phyloP scores from a whole-genome alignment of 1,284 basidiomycete genomes.

The Leccinum pallidistipes region DNA sequence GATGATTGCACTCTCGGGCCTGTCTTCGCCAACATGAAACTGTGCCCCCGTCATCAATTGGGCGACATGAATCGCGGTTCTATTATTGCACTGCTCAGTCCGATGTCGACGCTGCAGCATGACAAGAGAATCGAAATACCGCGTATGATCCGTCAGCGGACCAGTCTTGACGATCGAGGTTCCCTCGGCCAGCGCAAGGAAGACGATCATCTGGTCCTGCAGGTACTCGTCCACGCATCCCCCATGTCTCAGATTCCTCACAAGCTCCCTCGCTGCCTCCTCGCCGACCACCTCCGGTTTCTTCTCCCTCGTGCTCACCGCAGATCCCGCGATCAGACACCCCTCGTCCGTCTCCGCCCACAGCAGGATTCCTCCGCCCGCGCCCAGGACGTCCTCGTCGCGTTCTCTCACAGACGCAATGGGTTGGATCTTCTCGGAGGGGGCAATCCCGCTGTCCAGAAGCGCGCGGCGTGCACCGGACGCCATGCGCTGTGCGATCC shows the following conservation, averaged over 20 bases:
- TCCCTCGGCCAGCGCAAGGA: constrained; percentile 68
- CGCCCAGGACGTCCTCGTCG: constrained; percentile 48
- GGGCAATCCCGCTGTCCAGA: constrained; percentile 27
- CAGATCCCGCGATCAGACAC: constrained; percentile 63
- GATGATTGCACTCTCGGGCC: constrained; percentile 41
- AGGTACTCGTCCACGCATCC: constrained; percentile 70
- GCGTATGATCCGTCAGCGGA: constrained; percentile 64
- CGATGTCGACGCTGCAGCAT: not conserved
- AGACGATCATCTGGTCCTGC: constrained; percentile 75
- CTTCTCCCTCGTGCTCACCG: constrained; percentile 52
- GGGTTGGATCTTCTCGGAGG: constrained; percentile 35
- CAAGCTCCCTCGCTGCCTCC: constrained; percentile 56
- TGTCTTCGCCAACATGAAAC: constrained; percentile 50
- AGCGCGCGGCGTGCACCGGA: constrained; percentile 49
- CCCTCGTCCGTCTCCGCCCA: constrained; percentile 70
- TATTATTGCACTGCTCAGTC: constrained; percentile 36
- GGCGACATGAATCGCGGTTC: constrained; percentile 72
- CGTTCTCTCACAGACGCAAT: constrained; percentile 45
- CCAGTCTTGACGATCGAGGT: constrained; percentile 54
- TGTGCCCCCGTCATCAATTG: constrained; percentile 62
- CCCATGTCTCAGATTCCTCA: constrained; percentile 52
- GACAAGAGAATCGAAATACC: constrained; percentile 37
- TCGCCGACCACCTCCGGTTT: constrained; percentile 49
- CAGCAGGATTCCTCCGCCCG: constrained; percentile 66
- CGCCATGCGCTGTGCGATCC: constrained; percentile 54